Conservation (phyloP, 805 yeast genomes). For the Wickerhamiella australiensis region DNA sequence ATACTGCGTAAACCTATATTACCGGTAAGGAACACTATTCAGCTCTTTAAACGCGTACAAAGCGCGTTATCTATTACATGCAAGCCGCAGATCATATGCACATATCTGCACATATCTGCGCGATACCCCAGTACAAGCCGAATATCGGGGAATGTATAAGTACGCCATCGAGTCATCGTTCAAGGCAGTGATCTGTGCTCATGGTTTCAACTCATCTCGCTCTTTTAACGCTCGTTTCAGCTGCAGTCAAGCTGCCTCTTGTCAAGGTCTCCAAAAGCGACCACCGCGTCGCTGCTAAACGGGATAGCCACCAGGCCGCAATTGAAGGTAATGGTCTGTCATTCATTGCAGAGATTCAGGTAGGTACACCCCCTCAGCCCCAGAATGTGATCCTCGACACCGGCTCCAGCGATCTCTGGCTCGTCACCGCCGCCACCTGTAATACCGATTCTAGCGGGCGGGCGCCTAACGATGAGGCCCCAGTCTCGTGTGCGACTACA, state of each 20-base stretch:
- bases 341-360: constrained; percentile 7
- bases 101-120: neutral
- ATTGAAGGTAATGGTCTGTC: constrained; percentile 7
- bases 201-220: constrained; percentile 4
- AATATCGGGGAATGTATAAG: too few relatives aligned
- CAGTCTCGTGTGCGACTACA: neutral
- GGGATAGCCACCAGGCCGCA: neutral
- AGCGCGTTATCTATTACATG: too few relatives aligned
- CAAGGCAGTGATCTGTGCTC: neutral
- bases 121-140: neutral
- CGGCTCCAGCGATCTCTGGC: constrained; percentile 62
- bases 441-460: constrained; percentile 5
- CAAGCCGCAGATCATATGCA: neutral
- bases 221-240: constrained; percentile 6
- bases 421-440: constrained; percentile 36
- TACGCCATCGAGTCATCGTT: too few relatives aligned
- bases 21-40: too few relatives aligned
- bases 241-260: constrained; percentile 2
- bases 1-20: too few relatives aligned
- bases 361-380: constrained; percentile 36
- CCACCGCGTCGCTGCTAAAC: neutral
- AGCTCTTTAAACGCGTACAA: too few relatives aligned
- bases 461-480: neutral
- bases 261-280: neutral
- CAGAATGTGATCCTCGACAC: constrained; percentile 43